phyloP scores from a whole-genome alignment of 202 grass and related monocot genomes.

The Zoysia matrella region DNA sequence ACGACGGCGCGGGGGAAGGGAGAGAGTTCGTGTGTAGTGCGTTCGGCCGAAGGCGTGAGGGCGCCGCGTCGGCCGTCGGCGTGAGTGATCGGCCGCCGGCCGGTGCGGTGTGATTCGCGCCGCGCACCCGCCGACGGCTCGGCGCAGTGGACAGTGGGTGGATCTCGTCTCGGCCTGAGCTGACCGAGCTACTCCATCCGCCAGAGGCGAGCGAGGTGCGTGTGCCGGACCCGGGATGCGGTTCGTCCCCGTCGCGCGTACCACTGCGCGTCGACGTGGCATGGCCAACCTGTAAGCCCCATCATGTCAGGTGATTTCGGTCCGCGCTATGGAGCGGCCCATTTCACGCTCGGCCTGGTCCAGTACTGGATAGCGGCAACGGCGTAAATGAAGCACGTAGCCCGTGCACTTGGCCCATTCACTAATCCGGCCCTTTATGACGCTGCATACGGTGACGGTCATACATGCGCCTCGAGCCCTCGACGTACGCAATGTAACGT shows the following conservation, averaged over 20 bases:
- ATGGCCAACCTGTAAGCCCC: neutral
- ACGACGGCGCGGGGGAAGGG: constrained; percentile 29
- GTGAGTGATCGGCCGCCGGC: constrained; percentile 46
- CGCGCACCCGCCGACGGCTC: constrained; percentile 19
- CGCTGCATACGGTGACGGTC: too few relatives aligned
- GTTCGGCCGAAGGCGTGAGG: constrained; percentile 44
- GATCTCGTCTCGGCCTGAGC: constrained; percentile 46
- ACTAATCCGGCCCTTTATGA: neutral
- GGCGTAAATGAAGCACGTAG: neutral
- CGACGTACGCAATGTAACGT: too few relatives aligned
- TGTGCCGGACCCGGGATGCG: too few relatives aligned
- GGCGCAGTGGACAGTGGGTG: neutral
- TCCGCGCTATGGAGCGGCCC: neutral
- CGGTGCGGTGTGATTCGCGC: constrained; percentile 42
- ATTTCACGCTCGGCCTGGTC: neutral
- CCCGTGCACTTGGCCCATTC: neutral
- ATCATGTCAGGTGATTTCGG: neutral
- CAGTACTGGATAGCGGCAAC: neutral
- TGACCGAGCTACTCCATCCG: neutral
- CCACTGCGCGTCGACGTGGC: neutral
- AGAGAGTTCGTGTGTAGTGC: constrained; percentile 10
- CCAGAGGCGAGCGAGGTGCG: neutral
- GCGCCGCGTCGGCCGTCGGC: constrained; percentile 34
- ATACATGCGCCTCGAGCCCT: too few relatives aligned
- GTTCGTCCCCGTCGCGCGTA: too few relatives aligned